Percentiles rank a stretch among this genome's conserved stretches.
Evolutionary conservation across 148 eudicot species (phyloP).

Genomic region (Amaranthus hypochondriacus): DNA sequence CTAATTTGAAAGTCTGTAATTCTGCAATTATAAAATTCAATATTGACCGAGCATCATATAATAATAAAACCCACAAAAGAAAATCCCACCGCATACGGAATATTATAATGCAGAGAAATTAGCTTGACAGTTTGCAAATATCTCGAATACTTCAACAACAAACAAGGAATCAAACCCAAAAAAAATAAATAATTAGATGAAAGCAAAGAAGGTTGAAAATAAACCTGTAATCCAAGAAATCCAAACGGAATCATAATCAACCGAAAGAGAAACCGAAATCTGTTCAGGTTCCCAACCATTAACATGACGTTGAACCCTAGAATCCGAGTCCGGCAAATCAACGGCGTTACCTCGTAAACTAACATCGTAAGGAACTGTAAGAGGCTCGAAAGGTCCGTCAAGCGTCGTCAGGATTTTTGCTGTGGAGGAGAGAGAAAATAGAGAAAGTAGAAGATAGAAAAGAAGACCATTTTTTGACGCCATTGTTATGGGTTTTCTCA

Average conservation of each 20-base stretch:
- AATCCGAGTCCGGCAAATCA: constrained; percentile 76
- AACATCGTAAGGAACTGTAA: constrained; percentile 61
- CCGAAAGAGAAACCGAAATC: constrained; percentile 73
- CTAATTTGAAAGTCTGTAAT: background rate
- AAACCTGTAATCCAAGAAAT: constrained; percentile 97
- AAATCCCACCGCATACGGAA: background rate
- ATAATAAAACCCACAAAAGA: background rate
- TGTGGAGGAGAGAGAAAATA: constrained; percentile 14
- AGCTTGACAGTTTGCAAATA: too few relatives aligned
- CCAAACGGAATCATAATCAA: constrained; percentile 77
- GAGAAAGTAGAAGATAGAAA: constrained; percentile 6
- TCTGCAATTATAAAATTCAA: background rate
- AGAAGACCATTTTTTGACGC: background rate
- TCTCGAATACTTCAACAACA: too few relatives aligned
- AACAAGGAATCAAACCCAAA: background rate
- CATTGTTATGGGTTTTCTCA: constrained; percentile 17
- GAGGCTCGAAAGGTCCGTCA: constrained; percentile 82
- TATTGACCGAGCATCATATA: background rate
- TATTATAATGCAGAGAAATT: too few relatives aligned
- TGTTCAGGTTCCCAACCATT: constrained; percentile 79
- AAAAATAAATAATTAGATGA: background rate
- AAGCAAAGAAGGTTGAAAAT: background rate
- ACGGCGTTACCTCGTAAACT: constrained; percentile 69
- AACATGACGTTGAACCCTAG: constrained; percentile 60
- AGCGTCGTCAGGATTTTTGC: constrained; percentile 56